phyloP scores from a whole-genome alignment of 805 yeast species.

The Kluyveromyces wickerhamii region DNA sequence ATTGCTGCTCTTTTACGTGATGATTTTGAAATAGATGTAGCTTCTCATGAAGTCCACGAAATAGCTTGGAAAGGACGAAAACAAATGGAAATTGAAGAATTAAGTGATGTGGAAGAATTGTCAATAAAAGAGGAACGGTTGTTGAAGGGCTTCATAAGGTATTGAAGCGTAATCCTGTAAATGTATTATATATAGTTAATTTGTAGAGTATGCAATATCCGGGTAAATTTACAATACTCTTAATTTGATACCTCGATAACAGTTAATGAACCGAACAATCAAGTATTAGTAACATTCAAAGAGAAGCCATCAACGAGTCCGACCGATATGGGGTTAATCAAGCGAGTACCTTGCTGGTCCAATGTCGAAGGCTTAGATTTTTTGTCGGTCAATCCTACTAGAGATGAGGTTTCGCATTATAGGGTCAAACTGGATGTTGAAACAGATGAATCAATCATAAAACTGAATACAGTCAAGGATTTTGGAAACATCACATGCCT shows the following conservation, averaged over 20 bases:
- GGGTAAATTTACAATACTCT: neutral
- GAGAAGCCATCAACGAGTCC: neutral
- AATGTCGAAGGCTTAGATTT: slow-evolving; percentile 26
- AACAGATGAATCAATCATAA: slow-evolving; percentile 45
- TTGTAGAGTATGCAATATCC: slow-evolving; percentile 1
- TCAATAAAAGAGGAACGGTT: slow-evolving; percentile 8
- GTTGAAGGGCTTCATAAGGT: slow-evolving; percentile 5
- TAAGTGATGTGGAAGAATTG: slow-evolving; percentile 27
- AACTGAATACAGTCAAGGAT: slow-evolving; percentile 48
- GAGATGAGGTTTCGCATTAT: slow-evolving; percentile 70
- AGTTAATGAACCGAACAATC: neutral
- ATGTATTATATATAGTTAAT: neutral
- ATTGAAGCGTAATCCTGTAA: slow-evolving; percentile 3
- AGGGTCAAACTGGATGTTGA: slow-evolving; percentile 43
- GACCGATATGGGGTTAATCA: slow-evolving; percentile 27
- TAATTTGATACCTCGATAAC: neutral
- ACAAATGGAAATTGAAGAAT: slow-evolving; percentile 24
- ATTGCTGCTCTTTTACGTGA: slow-evolving; percentile 9
- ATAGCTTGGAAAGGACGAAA: slow-evolving; percentile 26
- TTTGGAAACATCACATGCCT: slow-evolving; percentile 62
- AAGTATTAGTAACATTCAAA: neutral
- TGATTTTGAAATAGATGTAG: slow-evolving; percentile 24
- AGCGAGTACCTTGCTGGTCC: slow-evolving; percentile 27
- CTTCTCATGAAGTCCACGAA: slow-evolving; percentile 11
- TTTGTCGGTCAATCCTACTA: slow-evolving; percentile 64